Base-by-base conservation (phyloP, 768 basidiomycete genomes). In the Suillus tomentosus region DNA sequence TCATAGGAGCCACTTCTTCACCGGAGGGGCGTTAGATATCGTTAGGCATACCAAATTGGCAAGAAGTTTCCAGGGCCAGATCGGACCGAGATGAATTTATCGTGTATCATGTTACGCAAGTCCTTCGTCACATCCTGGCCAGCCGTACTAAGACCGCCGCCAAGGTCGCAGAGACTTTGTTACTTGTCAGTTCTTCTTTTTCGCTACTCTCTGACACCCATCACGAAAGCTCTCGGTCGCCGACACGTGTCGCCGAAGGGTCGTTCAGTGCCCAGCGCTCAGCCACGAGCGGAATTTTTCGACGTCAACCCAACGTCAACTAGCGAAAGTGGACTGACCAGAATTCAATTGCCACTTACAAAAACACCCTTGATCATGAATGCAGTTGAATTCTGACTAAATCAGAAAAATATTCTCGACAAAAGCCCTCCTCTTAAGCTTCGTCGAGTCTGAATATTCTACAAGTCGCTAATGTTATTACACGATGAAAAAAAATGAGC, bases 401-500 rank as follows among this genome's bases (percentile, higher is more conserved):
- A 6, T 14, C 36, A 39, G n/a, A n/a, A 39, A 56, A 17, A 27
- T 2, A 9, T 39, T 14, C 37, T 15, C n/a, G 8, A 57, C 14
- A 7, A 10, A 36, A 5, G n/a, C 14, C 7, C 2, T 24, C 15
- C 14, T 10, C 22, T 31, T 5, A 31, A 31, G 31, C 31, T 56
- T 57, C 15, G 37, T 57, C 10, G 40, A 13, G 11, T 19, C 24
- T 27, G 40, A 27, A 42, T 31, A 58, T 11, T 19, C 24, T 36
- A 24, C 40, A 17, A 13, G 48, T 58, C 42, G 15, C 31, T n/a
- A 54, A 36, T 36, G 61, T 39, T 40, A 42, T 39, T 34, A 64
- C 62, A 66, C 48, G 53, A 64, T 64, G 27, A 56, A 36, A 60
- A 31, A 37, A 27, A 42, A 42, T 19, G 15, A 24, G 39, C 19